Conservation (phyloP, 179 eudicot genomes). For the Patellifolia procumbens region DNA sequence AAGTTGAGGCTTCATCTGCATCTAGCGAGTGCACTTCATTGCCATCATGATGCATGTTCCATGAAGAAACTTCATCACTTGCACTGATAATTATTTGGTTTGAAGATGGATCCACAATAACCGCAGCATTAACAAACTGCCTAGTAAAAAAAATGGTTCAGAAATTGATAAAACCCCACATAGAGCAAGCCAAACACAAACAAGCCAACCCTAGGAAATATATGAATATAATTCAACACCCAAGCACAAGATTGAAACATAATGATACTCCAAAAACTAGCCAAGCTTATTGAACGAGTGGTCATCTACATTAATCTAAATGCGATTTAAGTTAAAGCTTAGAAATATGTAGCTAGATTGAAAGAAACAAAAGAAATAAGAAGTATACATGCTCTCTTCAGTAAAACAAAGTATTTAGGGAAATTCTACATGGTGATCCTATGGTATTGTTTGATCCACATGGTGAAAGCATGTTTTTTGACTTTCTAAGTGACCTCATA, state of each 20-base stretch:
- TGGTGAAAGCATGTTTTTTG: too few relatives aligned
- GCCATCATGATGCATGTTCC: slow-evolving; percentile 27
- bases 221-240: too few relatives aligned
- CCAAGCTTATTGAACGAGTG: background rate
- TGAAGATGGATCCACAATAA: slow-evolving; percentile 77
- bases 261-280: background rate
- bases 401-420: too few relatives aligned
- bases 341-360: too few relatives aligned
- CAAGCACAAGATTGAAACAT: background rate
- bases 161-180: slow-evolving; percentile 8
- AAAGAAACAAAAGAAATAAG: too few relatives aligned
- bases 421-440: too few relatives aligned
- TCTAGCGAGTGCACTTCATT: slow-evolving; percentile 24
- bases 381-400: too few relatives aligned
- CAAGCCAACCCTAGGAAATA: slow-evolving; percentile 5
- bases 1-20: slow-evolving; percentile 30
- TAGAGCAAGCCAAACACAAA: background rate
- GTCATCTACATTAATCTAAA: background rate
- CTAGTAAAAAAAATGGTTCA: slow-evolving; percentile 24
- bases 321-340: too few relatives aligned
- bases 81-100: slow-evolving; percentile 69
- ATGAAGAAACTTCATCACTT: slow-evolving; percentile 52
- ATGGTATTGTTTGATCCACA: too few relatives aligned
- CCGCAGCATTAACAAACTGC: slow-evolving; percentile 84
- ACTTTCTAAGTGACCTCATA: too few relatives aligned